phyloP scores from a whole-genome alignment of 148 eudicot genomes.

The Suaeda aralocaspica region DNA sequence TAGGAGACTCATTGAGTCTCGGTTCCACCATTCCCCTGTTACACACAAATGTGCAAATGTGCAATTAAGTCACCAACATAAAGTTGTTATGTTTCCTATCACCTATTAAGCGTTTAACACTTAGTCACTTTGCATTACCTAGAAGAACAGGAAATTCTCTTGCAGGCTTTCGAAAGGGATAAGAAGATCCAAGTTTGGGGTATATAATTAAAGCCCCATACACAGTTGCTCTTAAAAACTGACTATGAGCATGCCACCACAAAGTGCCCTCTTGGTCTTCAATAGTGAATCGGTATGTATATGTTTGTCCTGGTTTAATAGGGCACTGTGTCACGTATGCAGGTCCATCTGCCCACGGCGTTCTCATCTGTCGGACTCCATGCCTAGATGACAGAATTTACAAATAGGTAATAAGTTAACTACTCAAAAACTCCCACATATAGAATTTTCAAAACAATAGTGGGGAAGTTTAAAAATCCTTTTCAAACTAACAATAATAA shows the following conservation, averaged over 20 bases:
- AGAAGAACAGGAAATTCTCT: slow-evolving; percentile 63
- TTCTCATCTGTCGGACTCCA: slow-evolving; percentile 77
- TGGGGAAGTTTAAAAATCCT: no score
- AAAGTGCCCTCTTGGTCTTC: slow-evolving; percentile 83
- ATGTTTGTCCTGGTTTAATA: slow-evolving; percentile 66
- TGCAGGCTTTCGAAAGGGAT: slow-evolving; percentile 70
- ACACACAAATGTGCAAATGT: slow-evolving; percentile 12
- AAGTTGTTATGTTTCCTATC: no score
- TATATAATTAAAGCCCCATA: slow-evolving; percentile 74
- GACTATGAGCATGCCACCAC: slow-evolving; percentile 97
- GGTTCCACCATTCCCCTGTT: slow-evolving; percentile 94
- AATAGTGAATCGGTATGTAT: slow-evolving; percentile 70
- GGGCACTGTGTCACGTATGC: slow-evolving; percentile 89
- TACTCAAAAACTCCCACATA: not conserved
- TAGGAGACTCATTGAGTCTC: slow-evolving; percentile 58
- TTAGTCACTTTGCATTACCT: slow-evolving; percentile 32
- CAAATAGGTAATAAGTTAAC: not conserved
- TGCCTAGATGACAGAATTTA: slow-evolving; percentile 46
- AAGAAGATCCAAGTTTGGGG: slow-evolving; percentile 58
- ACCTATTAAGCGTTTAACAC: not conserved
- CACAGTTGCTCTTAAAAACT: slow-evolving; percentile 84
- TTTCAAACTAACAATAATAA: no score
- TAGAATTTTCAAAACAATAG: no score
- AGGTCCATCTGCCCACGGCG: slow-evolving; percentile 97
- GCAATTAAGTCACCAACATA: not conserved